Percentiles rank a stretch among this genome's conserved stretches.
Evolutionary conservation across 1,139 yeast species (phyloP).

Genomic region (Candida neerlandica): DNA sequence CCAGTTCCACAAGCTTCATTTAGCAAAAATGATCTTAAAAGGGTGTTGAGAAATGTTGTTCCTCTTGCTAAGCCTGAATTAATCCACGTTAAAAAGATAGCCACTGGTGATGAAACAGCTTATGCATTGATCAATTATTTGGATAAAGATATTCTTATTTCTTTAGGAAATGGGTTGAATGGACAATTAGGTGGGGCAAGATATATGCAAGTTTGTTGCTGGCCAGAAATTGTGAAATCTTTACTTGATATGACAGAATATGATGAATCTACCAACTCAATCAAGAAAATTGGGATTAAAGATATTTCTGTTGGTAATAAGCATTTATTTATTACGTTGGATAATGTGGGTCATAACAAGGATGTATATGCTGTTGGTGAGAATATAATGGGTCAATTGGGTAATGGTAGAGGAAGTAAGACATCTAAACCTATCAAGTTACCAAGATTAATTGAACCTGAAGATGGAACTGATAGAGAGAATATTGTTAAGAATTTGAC

Average conservation of each 20-base stretch:
- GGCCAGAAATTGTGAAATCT: constrained; percentile 63
- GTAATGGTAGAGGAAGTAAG: constrained; percentile 73
- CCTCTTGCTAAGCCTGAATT: constrained; percentile 40
- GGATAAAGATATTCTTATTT: constrained; percentile 40
- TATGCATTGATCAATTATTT: constrained; percentile 48
- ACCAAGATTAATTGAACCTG: constrained; percentile 63
- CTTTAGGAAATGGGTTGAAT: constrained; percentile 81
- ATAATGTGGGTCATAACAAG: constrained; percentile 41
- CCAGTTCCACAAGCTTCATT: constrained; percentile 68
- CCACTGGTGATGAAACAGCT: constrained; percentile 72
- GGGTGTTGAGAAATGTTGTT: constrained; percentile 24
- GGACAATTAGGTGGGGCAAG: constrained; percentile 89
- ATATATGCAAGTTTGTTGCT: constrained; percentile 70
- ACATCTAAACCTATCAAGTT: constrained; percentile 55
- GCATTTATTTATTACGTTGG: constrained; percentile 65
- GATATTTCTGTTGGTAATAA: constrained; percentile 63
- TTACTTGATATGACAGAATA: constrained; percentile 48
- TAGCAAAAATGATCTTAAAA: constrained; percentile 21
- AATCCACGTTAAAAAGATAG: constrained; percentile 47
- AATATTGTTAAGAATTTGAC: constrained; percentile 32
- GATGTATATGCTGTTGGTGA: constrained; percentile 85
- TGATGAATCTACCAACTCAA: constrained; percentile 31
- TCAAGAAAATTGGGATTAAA: constrained; percentile 49
- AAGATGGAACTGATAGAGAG: constrained; percentile 27
- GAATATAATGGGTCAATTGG: constrained; percentile 80